phyloP scores from a whole-genome alignment of 2,329 filamentous ascomycete species.

The Cercospora citrullina region DNA sequence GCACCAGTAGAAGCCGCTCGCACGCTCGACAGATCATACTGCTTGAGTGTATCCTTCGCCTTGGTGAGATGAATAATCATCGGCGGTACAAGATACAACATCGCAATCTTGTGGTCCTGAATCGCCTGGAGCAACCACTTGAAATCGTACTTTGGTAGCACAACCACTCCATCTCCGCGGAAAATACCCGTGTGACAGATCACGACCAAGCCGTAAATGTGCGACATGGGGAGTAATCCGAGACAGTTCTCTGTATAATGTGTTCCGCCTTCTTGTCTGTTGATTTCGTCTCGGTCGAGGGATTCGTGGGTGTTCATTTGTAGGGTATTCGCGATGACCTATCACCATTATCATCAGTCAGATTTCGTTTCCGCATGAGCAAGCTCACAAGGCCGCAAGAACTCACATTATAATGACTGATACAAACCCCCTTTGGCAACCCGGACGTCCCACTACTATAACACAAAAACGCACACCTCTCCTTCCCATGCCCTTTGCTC shows the following conservation, averaged over 20 bases:
- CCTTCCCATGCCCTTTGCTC: slow-evolving; percentile 64
- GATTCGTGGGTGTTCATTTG: slow-evolving; percentile 60
- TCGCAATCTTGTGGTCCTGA: slow-evolving; percentile 66
- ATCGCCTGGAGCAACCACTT: slow-evolving; percentile 63
- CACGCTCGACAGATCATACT: slow-evolving; percentile 72
- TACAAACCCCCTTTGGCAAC: slow-evolving; percentile 73
- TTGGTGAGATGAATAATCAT: slow-evolving; percentile 77
- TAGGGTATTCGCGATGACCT: slow-evolving; percentile 69
- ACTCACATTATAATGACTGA: slow-evolving; percentile 67
- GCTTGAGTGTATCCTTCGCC: slow-evolving; percentile 58
- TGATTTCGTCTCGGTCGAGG: slow-evolving; percentile 40
- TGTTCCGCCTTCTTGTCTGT: slow-evolving; percentile 24
- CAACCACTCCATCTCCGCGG: slow-evolving; percentile 70
- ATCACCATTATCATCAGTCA: neutral
- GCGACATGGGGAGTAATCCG: slow-evolving; percentile 75
- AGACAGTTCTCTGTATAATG: slow-evolving; percentile 57
- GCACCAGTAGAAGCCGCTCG: slow-evolving; percentile 69
- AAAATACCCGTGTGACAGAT: slow-evolving; percentile 66
- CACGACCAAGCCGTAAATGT: slow-evolving; percentile 77
- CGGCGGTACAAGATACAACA: slow-evolving; percentile 72
- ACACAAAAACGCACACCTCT: slow-evolving; percentile 72
- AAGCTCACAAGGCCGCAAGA: too few species aligned
- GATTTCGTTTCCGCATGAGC: too few species aligned
- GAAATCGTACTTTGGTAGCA: slow-evolving; percentile 76
- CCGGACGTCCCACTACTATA: slow-evolving; percentile 81